phyloP scores from a whole-genome alignment of 805 yeast genomes.

The Candida pseudoglaebosa region DNA sequence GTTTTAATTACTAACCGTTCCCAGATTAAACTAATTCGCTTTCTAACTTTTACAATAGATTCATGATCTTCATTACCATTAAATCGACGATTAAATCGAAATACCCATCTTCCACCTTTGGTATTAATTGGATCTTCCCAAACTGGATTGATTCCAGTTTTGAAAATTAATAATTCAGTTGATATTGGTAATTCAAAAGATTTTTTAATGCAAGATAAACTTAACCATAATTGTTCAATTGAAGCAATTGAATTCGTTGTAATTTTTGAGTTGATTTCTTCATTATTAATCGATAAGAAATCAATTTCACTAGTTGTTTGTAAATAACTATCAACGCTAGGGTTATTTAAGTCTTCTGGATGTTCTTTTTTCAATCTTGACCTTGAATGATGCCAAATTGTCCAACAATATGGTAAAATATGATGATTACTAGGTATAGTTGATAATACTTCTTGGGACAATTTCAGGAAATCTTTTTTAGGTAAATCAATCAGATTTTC shows the following conservation, averaged over 20 bases:
- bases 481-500: slow-evolving; percentile 22
- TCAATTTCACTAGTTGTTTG: slow-evolving; percentile 43
- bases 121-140: slow-evolving; percentile 66
- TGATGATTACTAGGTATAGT: slow-evolving; percentile 30
- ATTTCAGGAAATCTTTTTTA: slow-evolving; percentile 31
- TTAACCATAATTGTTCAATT: slow-evolving; percentile 52
- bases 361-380: slow-evolving; percentile 18
- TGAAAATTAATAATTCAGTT: slow-evolving; percentile 54
- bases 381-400: slow-evolving; percentile 46
- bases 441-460: slow-evolving; percentile 28
- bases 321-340: slow-evolving; percentile 41
- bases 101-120: slow-evolving; percentile 62
- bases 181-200: slow-evolving; percentile 40
- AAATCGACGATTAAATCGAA: slow-evolving; percentile 41
- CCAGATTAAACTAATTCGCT: slow-evolving; percentile 45
- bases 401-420: slow-evolving; percentile 45
- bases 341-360: slow-evolving; percentile 14
- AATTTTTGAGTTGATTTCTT: slow-evolving; percentile 8
- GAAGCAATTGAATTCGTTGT: slow-evolving; percentile 35
- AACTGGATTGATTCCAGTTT: slow-evolving; percentile 56
- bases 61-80: slow-evolving; percentile 11
- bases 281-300: slow-evolving; percentile 27
- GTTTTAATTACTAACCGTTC: slow-evolving; percentile 51
- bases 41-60: slow-evolving; percentile 21
- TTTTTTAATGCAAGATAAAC: slow-evolving; percentile 35